Conservation (phyloP, 2,329 filamentous ascomycete genomes). For the Leptographium lundbergii region DNA sequence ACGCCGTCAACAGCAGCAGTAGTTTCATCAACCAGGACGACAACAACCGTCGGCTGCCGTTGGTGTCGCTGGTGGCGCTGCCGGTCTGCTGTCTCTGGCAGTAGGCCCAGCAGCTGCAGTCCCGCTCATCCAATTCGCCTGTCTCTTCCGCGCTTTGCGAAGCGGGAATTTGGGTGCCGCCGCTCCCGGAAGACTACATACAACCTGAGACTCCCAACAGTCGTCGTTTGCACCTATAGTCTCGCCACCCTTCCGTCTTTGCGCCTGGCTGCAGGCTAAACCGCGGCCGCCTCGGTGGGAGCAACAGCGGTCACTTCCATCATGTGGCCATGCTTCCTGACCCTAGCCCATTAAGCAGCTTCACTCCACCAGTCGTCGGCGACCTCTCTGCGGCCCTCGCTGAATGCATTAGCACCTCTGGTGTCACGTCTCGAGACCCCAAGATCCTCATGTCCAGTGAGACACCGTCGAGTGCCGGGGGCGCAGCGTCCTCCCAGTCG, state of each 20-base stretch:
- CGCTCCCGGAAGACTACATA: background rate
- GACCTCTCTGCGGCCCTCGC: constrained; percentile 17
- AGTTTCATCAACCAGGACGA: no score
- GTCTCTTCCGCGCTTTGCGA: background rate
- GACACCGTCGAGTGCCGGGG: constrained; percentile 28
- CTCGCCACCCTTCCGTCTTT: background rate
- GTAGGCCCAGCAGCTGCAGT: background rate
- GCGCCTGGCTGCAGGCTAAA: background rate
- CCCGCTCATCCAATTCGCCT: background rate
- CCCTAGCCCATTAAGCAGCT: background rate
- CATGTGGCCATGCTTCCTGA: background rate
- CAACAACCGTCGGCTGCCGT: background rate
- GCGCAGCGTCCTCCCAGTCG: constrained; percentile 16
- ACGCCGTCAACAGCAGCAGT: no score
- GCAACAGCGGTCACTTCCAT: background rate
- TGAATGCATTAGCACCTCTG: constrained; percentile 32
- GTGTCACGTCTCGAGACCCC: constrained; percentile 16
- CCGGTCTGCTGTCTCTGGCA: background rate
- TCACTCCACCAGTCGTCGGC: constrained; percentile 12
- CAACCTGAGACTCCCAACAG: background rate
- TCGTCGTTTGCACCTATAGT: background rate
- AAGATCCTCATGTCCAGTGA: constrained; percentile 38
- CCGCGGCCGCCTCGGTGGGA: background rate
- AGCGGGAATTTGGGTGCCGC: background rate
- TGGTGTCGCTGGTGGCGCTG: background rate